These are phyloP conservation scores for Verticillium nonalfalfae DNA, from an alignment of 2,329 filamentous ascomycete species.

Conservation along the genomic window DNA sequence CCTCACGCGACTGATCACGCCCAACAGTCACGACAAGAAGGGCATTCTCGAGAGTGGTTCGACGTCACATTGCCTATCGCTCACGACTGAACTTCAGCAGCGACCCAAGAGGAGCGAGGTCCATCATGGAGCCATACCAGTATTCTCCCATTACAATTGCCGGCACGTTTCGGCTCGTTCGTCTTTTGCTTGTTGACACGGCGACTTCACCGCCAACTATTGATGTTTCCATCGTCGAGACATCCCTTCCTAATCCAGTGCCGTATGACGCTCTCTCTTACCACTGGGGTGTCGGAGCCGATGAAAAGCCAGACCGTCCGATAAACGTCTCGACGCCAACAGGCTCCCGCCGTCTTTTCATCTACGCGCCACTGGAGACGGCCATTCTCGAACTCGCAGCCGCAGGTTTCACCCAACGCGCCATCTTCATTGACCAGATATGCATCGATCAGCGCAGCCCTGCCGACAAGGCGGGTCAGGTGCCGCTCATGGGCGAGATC, in stretches of 20 bases:
- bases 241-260: not conserved
- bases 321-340: constrained; percentile 16
- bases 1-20: not conserved
- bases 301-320: not conserved
- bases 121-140: not conserved
- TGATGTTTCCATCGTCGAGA: not conserved
- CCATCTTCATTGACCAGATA: constrained; percentile 3
- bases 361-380: constrained; percentile 21
- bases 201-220: not conserved
- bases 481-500: not conserved
- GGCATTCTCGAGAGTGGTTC: too few species aligned
- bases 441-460: constrained; percentile 6
- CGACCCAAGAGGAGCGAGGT: not conserved
- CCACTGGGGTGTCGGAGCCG: not conserved
- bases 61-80: too few species aligned
- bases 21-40: not conserved
- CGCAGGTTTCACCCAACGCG: not conserved
- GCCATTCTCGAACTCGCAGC: constrained; percentile 17
- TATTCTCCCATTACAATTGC: not conserved
- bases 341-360: constrained; percentile 10
- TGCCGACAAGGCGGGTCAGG: constrained; percentile 2
- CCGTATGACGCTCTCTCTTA: not conserved
- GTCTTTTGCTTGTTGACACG: not conserved
- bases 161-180: not conserved
- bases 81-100: too few species aligned